Evolutionary conservation across 2,329 filamentous ascomycete genomes (phyloP).

Genomic region (Ophiocordyceps camponoti-saundersi): DNA sequence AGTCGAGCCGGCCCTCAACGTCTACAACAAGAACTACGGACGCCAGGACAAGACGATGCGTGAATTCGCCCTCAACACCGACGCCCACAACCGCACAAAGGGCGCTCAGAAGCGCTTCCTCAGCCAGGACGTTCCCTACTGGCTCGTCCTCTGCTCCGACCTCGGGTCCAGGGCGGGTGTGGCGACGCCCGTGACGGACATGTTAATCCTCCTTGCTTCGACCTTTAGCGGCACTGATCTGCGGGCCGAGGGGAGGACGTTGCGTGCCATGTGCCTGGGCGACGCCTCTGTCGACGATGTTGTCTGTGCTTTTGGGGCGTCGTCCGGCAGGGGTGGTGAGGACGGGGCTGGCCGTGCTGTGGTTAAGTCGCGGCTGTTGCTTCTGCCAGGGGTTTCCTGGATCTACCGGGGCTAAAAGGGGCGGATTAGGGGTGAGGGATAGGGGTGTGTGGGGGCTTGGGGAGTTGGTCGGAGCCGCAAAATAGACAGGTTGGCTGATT

Average conservation of each 20-base stretch:
- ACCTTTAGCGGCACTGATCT: constrained; percentile 1
- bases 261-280: constrained; percentile 1
- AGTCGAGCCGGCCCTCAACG: background rate
- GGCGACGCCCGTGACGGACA: constrained; percentile 2
- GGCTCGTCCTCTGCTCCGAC: constrained; percentile 1
- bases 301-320: background rate
- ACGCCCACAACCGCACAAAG: constrained; percentile 3
- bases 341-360: background rate
- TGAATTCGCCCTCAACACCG: constrained; percentile 2
- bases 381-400: background rate
- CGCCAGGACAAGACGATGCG: constrained; percentile 1
- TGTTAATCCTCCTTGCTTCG: constrained; percentile 3
- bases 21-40: constrained; percentile 1
- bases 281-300: background rate
- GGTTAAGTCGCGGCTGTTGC: background rate
- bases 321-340: background rate
- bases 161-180: background rate
- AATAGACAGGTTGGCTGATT: too few species aligned
- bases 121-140: background rate
- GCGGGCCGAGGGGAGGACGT: constrained; percentile 1
- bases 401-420: background rate
- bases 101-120: constrained; percentile 1
- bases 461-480: too few species aligned
- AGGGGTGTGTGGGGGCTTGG: too few species aligned
- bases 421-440: too few species aligned